A percentile compares a stretch with the other conserved stretches of the same genome.
phyloP scores from a whole-genome alignment of 2,329 filamentous ascomycete genomes.

The Cryphonectria carpinicola region DNA sequence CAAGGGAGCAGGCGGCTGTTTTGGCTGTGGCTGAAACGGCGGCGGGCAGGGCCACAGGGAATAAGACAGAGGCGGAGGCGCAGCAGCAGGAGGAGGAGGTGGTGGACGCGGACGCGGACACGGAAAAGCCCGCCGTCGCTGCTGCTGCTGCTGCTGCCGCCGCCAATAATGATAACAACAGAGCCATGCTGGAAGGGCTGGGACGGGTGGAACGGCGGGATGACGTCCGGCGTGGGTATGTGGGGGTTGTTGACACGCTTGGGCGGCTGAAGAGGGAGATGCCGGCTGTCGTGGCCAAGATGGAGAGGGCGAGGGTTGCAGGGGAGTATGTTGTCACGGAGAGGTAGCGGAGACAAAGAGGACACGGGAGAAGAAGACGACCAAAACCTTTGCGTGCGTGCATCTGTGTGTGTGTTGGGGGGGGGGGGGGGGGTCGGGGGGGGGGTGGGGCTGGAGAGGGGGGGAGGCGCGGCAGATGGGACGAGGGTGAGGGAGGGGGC shows the following conservation, averaged over 20 bases:
- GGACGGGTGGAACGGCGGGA: constrained; percentile 49
- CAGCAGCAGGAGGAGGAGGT: constrained; percentile 27
- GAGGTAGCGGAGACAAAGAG: constrained; percentile 33
- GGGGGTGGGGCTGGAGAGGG: no score
- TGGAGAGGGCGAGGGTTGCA: constrained; percentile 66
- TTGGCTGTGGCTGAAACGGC: constrained; percentile 14
- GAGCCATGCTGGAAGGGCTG: constrained; percentile 36
- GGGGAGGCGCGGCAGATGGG: no score
- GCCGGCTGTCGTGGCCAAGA: constrained; percentile 65
- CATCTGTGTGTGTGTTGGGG: constrained; percentile 8
- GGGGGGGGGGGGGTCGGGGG: constrained; percentile 1
- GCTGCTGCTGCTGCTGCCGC: no score
- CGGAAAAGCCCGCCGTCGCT: constrained; percentile 8
- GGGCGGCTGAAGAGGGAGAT: constrained; percentile 61
- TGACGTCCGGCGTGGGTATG: constrained; percentile 52
- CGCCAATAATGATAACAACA: neutral
- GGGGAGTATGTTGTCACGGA: constrained; percentile 60
- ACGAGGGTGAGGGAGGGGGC: no score
- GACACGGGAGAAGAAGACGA: neutral
- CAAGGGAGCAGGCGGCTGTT: constrained; percentile 30
- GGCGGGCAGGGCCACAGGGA: constrained; percentile 15
- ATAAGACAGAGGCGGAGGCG: neutral
- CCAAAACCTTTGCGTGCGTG: neutral
- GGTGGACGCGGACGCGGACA: constrained; percentile 33
- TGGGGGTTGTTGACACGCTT: constrained; percentile 53